Evolutionary conservation across 306 rosid species (phyloP).

Genomic region (Myrica gale): DNA sequence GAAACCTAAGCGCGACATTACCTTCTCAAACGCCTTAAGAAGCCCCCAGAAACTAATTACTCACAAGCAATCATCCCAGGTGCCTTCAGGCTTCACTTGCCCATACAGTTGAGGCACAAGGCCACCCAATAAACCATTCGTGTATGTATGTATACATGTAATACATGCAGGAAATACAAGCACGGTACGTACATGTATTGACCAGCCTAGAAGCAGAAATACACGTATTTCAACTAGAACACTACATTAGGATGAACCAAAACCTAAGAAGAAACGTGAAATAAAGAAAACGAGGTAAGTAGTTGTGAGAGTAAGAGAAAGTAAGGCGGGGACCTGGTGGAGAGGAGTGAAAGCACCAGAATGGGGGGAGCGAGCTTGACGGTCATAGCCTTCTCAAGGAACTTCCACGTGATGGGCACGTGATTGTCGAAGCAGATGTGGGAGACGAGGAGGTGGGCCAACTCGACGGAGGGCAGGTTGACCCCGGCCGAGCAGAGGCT

Average conservation of each 20-base stretch:
- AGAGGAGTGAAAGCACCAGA: slow-evolving; percentile 79
- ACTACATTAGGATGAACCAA: neutral
- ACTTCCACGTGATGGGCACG: slow-evolving; percentile 76
- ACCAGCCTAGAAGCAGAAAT: neutral
- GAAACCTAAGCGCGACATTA: neutral
- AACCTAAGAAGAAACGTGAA: neutral
- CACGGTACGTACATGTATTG: neutral
- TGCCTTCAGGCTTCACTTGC: neutral
- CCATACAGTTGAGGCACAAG: neutral
- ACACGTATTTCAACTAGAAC: neutral
- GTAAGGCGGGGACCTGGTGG: slow-evolving; percentile 44
- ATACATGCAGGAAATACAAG: neutral
- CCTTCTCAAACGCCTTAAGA: neutral
- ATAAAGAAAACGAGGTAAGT: neutral
- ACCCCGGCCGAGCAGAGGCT: slow-evolving; percentile 47
- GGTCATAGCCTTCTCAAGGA: slow-evolving; percentile 62
- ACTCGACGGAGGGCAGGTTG: slow-evolving; percentile 69
- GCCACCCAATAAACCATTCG: neutral
- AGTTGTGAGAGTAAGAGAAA: neutral
- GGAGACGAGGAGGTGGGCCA: slow-evolving; percentile 70
- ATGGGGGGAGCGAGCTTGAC: slow-evolving; percentile 59
- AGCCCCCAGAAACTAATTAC: neutral
- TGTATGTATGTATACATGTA: neutral
- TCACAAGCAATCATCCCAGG: neutral
- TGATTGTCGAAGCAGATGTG: slow-evolving; percentile 73